Base-by-base conservation (phyloP, 331 rosid species). In the Quercus phellos region DNA sequence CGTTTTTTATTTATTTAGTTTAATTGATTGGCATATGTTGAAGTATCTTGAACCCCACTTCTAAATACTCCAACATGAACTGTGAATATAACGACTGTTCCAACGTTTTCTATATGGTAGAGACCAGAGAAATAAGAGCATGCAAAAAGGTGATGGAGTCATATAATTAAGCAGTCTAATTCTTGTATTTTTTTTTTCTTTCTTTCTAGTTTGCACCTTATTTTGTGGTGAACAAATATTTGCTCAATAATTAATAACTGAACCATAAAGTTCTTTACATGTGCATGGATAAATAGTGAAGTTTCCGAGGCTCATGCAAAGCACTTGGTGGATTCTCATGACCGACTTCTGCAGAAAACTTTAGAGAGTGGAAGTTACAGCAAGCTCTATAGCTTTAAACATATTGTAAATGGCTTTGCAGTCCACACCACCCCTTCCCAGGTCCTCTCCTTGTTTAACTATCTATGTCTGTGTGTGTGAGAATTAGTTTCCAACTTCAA, bases 341-440 rank as follows among this genome's bases (percentile, higher is more conserved):
- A 92, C 55, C 81, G 75, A 66, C 75, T 94, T 82, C 90, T 92
- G 9, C 78, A 81, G 50, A 88, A 27, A 12, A 76, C 79, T 8
- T 58, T 94, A 2, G 89, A 92, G 78, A 80, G 26, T 0, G 90
- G 80, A 82, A 85, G 70, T 42, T 88, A 88, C 82, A 82, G 5
- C 59, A 86, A 88, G 87, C 91, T 94, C 51, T 82, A 86, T 78
- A 90, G 96, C 80, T 94, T 82, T 85, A 90, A 85, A 73, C 91
- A 94, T 79, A 51, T 87, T 5, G 63, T 90, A 35, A 94, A 90
- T 68, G 99, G 97, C 38, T 92, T 92, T 61, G 82, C 98, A 14
- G 81, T 94, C 30, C 90, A 89, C 83, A 88, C 96, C 70, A 89
- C 88, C 24, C 88, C 88, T 80, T 92, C 97, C 12, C 91, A 90